Base-by-base conservation (phyloP, 352 stramenopile genomes). In the Globisporangium nagaii region DNA sequence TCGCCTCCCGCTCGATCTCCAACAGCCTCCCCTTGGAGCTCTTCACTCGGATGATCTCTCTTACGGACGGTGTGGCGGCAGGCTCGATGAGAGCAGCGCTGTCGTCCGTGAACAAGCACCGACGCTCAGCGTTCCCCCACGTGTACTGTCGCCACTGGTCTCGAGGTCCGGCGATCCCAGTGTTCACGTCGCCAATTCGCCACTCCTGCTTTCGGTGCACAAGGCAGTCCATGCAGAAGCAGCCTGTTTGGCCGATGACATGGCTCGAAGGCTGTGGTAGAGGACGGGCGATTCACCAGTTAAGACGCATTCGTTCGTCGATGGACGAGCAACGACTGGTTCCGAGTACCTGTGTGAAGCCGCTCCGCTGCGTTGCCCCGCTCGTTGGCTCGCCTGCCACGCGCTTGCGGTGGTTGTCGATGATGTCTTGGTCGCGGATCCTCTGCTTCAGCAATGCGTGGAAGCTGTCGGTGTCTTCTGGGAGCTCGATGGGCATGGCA, bases 201-300 rank as follows among this genome's bases (percentile, higher is more conserved):
- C 82, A 90, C 46, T 90, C 79, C 34, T 93, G 76, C 49, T 84
- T 87, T 28, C 75, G 69, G 45, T 86, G 65, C 17, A 88, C 52
- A 17, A 93, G 55, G 49, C 82, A 90, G 40, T 89, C 78, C 31
- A 82, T 54, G 28, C 82, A 92, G 51, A 88, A 92, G 50, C 82
- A 90, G 0, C 82, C 82, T 4, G 79, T 72, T 64, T 92, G 79
- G 0, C 81, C 82, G 6, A 86, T 55, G 46, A 84, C 57, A 45
- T 90, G 76, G 5, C 60, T 62, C 32, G 64, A 66, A 17, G 74
- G 60, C 73, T 79, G 20, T 12, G 13, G 17, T 12, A 34, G 3
- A 32, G 32, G 20, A 22, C 17, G 10, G 24, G 19, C 24, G 6
- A n/a, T 47, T 24, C 24, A 44, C 55, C 49, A 52, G 15, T 24